Conservation (phyloP, 2,329 filamentous ascomycete genomes). For the Nannizziopsis barbatae region DNA sequence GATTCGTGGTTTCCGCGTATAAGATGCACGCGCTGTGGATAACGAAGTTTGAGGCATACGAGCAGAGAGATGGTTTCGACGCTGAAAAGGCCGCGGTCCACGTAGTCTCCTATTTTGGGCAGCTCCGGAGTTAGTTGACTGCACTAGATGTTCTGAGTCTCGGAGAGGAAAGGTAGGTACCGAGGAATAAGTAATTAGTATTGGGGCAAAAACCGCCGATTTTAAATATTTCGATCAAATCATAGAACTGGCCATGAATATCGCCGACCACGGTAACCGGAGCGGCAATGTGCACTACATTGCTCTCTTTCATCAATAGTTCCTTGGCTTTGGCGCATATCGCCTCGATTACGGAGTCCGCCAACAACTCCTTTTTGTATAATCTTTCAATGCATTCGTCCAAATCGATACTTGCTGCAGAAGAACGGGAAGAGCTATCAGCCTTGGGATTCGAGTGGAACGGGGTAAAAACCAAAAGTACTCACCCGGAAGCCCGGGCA, state of each 20-base stretch:
- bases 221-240: conserved; percentile 97
- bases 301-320: conserved; percentile 98
- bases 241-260: conserved; percentile 98
- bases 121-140: not conserved
- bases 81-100: conserved; percentile 95
- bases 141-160: conserved; percentile 6
- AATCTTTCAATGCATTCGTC: conserved; percentile 96
- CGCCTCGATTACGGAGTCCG: conserved; percentile 95
- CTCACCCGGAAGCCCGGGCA: conserved; percentile 15
- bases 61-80: conserved; percentile 98
- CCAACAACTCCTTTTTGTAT: conserved; percentile 92
- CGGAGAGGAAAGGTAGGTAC: conserved; percentile 37
- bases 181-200: conserved; percentile 95
- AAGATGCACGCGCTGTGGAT: conserved; percentile 86
- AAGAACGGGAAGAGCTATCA: not conserved
- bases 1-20: conserved; percentile 98
- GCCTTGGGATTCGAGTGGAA: not conserved
- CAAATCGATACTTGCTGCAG: conserved; percentile 80
- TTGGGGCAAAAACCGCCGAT: conserved; percentile 96
- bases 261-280: conserved; percentile 96
- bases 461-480: not conserved
- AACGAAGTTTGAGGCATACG: conserved; percentile 92
- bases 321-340: conserved; percentile 99
- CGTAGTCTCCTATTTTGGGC: conserved; percentile 70
- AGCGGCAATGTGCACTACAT: conserved; percentile 91